These are phyloP conservation scores for Syzygium grande DNA, from an alignment of 345 rosid genomes.

Conservation along the genomic window DNA sequence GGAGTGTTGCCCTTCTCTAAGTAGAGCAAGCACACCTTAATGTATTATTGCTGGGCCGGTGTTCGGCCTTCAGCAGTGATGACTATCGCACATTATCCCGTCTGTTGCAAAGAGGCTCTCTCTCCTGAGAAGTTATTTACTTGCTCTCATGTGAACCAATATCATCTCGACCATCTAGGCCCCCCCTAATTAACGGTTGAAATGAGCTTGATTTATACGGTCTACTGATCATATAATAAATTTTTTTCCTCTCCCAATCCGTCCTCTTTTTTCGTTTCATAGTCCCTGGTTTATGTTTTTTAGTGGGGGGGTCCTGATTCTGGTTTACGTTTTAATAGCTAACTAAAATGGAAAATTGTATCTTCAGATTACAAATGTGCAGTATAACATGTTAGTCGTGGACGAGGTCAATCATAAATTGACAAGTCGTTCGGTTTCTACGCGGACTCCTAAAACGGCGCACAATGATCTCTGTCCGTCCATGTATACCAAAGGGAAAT, in stretches of 20 bases:
- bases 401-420: background rate
- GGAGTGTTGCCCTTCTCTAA: background rate
- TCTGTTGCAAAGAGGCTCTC: background rate
- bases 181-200: background rate
- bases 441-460: background rate
- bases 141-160: background rate
- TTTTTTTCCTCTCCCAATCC: background rate
- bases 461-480: background rate
- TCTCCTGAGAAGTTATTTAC: background rate
- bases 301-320: too few species aligned
- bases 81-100: background rate
- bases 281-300: background rate
- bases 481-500: background rate
- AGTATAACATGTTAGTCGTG: background rate
- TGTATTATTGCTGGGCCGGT: background rate
- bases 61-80: background rate
- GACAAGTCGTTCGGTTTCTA: background rate
- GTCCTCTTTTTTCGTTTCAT: background rate
- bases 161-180: background rate
- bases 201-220: background rate
- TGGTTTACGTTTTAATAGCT: background rate
- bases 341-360: background rate
- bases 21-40: background rate
- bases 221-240: background rate
- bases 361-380: background rate